Evolutionary conservation across 2,329 filamentous ascomycete genomes (phyloP), one percentile per base, ranked within the genome.

Genomic region (Monilinia polystroma): DNA sequence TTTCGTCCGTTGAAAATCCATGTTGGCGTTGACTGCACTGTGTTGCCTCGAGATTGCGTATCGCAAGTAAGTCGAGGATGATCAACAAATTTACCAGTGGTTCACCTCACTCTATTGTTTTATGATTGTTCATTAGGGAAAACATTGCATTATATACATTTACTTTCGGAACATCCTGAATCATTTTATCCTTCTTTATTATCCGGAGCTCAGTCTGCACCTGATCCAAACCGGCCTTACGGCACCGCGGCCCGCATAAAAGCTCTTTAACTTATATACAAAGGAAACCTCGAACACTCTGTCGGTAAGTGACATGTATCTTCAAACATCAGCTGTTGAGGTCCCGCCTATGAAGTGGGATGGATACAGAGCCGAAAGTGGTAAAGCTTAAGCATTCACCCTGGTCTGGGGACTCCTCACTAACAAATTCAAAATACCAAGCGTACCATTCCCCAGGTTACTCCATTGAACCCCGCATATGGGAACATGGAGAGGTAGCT

Each of bases 1-100:
- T 59, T 76, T 75, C 4, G 70, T 66, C 20, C 43, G 63, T 63
- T 68, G 63, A n/a, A 66, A 68, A 57, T 68, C 56, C 67, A 68
- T 68, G 14, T 45, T 68, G 55, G 51, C 26, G 14, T 45, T 68
- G 55, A 56, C 38, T 54, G 52, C 47, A 56, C 32, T 63, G 35
- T 49, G 23, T 45, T 32, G 45, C 58, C 58, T 51, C 45, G 38
- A 60, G 29, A 60, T 35, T 51, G 16, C 29, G 32, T 23, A 41
- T 35, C 14, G 32, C 43, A 51, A 38, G 32, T 51, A 23, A 14
- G 38, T 51, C 14, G 29, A 60, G 45, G 29, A 38, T 11, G 47
- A 18, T 26, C 29, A 49, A 38, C 45, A 14, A 38, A 26, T 26
- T 26, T 18, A n/a, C 18, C 43, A n/a, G 18, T 47, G 3, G 7